Conservation (phyloP, 2,329 filamentous ascomycete species). For the Scytalidium sp. region DNA sequence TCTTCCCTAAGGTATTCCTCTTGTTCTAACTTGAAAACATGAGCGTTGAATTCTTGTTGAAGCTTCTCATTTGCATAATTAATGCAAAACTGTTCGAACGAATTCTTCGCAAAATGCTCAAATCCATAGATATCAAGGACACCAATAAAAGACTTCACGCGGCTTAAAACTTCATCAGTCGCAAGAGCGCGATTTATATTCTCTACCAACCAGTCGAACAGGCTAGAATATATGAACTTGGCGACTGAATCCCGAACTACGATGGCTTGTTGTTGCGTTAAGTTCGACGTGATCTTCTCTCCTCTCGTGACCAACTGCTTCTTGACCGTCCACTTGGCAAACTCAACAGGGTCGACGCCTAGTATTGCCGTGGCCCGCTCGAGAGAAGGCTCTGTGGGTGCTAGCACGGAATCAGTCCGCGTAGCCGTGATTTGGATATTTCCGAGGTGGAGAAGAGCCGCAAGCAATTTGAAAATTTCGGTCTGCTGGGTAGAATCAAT, state of each 20-base stretch:
- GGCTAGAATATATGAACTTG: slow-evolving; percentile 96
- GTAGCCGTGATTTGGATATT: slow-evolving; percentile 95
- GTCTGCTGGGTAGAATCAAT: slow-evolving; percentile 71
- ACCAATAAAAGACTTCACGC: slow-evolving; percentile 89
- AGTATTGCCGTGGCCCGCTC: slow-evolving; percentile 79
- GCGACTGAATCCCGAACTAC: slow-evolving; percentile 97
- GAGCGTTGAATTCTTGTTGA: slow-evolving; percentile 98
- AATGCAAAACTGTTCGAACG: slow-evolving; percentile 99
- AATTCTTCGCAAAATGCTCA: slow-evolving; percentile 99
- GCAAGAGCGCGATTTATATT: slow-evolving; percentile 90
- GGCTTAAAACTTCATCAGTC: slow-evolving; percentile 78
- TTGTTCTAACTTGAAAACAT: slow-evolving; percentile 98
- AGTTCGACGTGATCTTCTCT: slow-evolving; percentile 95
- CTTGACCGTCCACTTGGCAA: slow-evolving; percentile 98
- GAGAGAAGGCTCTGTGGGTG: slow-evolving; percentile 77
- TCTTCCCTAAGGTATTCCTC: slow-evolving; percentile 95
- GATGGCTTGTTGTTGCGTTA: slow-evolving; percentile 88
- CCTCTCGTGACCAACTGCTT: slow-evolving; percentile 95
- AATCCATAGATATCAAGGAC: slow-evolving; percentile 99
- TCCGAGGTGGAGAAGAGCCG: slow-evolving; percentile 87
- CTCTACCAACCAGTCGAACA: slow-evolving; percentile 99
- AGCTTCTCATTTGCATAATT: slow-evolving; percentile 99
- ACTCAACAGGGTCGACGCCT: slow-evolving; percentile 80
- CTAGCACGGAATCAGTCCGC: slow-evolving; percentile 80
- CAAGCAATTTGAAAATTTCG: slow-evolving; percentile 86